These are phyloP conservation scores for Cutaneotrichosporon cyanovorans DNA, from an alignment of 1,284 basidiomycete genomes.

Conservation along the genomic window DNA sequence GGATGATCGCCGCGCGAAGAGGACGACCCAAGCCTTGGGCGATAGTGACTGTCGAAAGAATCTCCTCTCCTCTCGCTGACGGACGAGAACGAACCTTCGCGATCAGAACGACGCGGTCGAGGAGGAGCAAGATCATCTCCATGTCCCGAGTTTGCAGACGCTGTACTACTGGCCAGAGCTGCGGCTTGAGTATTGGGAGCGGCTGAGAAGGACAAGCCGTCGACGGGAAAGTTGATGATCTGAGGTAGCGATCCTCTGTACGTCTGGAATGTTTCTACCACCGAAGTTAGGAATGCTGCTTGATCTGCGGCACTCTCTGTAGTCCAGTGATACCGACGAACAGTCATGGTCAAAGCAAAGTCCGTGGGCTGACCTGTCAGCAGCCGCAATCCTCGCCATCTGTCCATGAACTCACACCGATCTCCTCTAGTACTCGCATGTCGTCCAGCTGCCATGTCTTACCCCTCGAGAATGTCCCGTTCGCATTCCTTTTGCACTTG, in stretches of 20 bases:
- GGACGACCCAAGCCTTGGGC: background rate
- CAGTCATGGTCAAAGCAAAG: slow-evolving; percentile 72
- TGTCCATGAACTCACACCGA: slow-evolving; percentile 53
- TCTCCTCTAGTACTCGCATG: slow-evolving; percentile 68
- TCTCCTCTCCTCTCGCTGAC: background rate
- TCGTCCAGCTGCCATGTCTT: slow-evolving; percentile 91
- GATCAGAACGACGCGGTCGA: background rate
- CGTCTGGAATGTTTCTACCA: slow-evolving; percentile 62
- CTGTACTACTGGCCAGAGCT: background rate
- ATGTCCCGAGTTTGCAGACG: background rate
- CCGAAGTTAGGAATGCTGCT: slow-evolving; percentile 57
- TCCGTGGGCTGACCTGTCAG: slow-evolving; percentile 51
- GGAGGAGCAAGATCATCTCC: slow-evolving; percentile 1
- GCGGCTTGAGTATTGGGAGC: background rate
- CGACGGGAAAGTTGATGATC: slow-evolving; percentile 34
- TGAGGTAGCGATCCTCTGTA: slow-evolving; percentile 51
- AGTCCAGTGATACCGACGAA: slow-evolving; percentile 73
- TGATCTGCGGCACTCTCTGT: slow-evolving; percentile 70
- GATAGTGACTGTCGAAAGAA: background rate
- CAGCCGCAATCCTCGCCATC: background rate
- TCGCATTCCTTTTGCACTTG: slow-evolving; percentile 93
- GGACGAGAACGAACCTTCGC: slow-evolving; percentile 4
- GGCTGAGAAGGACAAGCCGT: background rate
- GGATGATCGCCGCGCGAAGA: background rate
- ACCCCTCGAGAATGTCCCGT: slow-evolving; percentile 91